Evolutionary conservation across 768 basidiomycete species (phyloP), one percentile per base, ranked within the genome.

Genomic region (Agrocybe pediades): DNA sequence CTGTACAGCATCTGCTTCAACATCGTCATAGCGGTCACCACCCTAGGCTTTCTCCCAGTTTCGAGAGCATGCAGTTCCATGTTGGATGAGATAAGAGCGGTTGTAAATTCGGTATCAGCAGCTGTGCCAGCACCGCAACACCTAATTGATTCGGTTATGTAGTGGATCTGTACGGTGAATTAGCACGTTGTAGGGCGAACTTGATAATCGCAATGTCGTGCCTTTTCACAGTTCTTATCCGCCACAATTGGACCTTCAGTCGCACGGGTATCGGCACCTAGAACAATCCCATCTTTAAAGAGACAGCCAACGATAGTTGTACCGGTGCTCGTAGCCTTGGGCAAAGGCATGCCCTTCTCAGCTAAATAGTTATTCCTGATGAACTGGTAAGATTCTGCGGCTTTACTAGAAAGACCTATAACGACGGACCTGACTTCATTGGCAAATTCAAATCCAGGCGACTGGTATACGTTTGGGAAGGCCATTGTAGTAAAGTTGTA

Each of bases 141-240:
- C 46, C 95, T 83, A 56, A 99, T 98, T 58, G 87, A 86, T 55
- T 97, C 94, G 3, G 94, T 87, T 67, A 99, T 90, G 72, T 88
- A 98, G 71, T 99, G 97, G 64, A 99, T 99, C 96, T 98, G 59
- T 15, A 43, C 16, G 44, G 42, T 52, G 24, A 52, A 39, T 20
- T 36, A 27, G 41, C 29, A n/a, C n/a, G n/a, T n/a, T n/a, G n/a
- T n/a, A n/a, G n/a, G 39, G 20, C 16, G 33, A 33, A 20, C 26
- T 33, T 5, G n/a, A 30, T 26, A 39, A 19, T 27, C 21, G 33
- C 19, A 17, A 24, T 46, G 11, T 36, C 33, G 13, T 36, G 11
- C 96, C 89, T 99, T 99, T 77, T 98, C 97, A 72, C 97, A 99
- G 74, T 99, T 99, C 84, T 99, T 98, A 77, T 98, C 96, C 0